Evolutionary conservation across 495 filamentous ascomycete species (phyloP), one percentile per base, ranked within the genome.

Genomic region (Penicillium herquei): DNA sequence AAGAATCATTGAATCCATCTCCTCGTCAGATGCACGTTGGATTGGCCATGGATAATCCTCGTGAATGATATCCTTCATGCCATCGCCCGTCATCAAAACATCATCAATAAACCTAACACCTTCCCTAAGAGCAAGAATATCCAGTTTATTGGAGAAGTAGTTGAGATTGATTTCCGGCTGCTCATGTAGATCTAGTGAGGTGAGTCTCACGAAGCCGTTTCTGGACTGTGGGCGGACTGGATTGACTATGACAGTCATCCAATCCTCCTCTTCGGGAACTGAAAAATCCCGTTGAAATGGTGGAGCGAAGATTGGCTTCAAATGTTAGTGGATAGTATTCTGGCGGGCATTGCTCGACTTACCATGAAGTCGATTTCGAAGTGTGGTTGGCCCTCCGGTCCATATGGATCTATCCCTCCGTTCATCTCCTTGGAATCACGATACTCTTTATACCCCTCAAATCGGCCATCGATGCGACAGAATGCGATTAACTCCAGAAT

Each of bases 261-360:
- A 72, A 55, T 71, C 74, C 3, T 82, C 82, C 21, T 65, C 39
- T 1, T 70, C 58, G 7, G 83, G 82, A 0, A 72, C 62, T 0
- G 80, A 80, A 61, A 78, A 79, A 63, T 87, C 82, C 81, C 81
- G 84, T 60, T 84, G 84, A 78, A 86, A 87, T 6, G 83, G 80
- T 48, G 73, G 74, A 49, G 73, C 69, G 66, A 86, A 86, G 73
- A 84, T 78, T 10, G 34, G 34, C 34, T 37, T 37, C 7, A 10
- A 37, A 10, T 13, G 34, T 37, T 37, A 37, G 34, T 13, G 2
- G 2, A 37, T 10, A 10, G 6, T 13, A 37, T 2, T 37, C 12
- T 37, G 34, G 12, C 6, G 12, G 34, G 2, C 1, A 13, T 13
- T 2, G 8, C 2, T 37, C 7, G 12, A 37, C 34, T 10, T 46